Evolutionary conservation across 352 stramenopile species (phyloP), one percentile per base, ranked within the genome.

Genomic region (Elongisporangium anandrum): DNA sequence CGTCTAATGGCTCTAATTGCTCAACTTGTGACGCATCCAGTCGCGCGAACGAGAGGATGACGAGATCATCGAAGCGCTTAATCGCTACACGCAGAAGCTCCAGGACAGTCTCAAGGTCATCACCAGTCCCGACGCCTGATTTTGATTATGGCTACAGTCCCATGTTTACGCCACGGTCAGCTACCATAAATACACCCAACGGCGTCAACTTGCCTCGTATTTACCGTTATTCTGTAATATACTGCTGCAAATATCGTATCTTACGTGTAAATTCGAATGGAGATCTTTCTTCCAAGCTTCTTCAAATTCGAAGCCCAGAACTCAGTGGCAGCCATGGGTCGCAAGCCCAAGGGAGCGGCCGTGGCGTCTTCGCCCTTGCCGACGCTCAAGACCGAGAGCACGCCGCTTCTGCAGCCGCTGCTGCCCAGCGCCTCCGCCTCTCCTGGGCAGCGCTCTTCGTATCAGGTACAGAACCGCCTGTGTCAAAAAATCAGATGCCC

Each of bases 91-190:
- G 0, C 75, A 88, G 57, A 96, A 98, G 73, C 64, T 98, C 10
- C 93, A 98, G 67, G 83, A 92, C 53, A 97, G 87, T 67, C 85
- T 98, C 63, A 95, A 94, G 54, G 85, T 98, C 65, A 96, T 96
- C 67, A 96, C 90, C 38, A 88, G 81, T 51, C 85, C 86, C 10
- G 84, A 94, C 54, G 78, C 77, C 2, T 93, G 69, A 72, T 15
- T 45, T 12, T 45, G 34, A 45, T 45, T 17, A 45, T 45, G 34
- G 34, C 34, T 45, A 45, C 34, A 45, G 34, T 17, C 34, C 34
- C 13, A 45, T 17, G 34, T 45, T 45, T 45, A 45, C 34, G 34
- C 34, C 34, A 45, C 24, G 24, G 4, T 34, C 7, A n/a, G 24
- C 24, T 17, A 45, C 34, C 34, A 45, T 45, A 45, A 45, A 45